Percentiles rank a stretch among this genome's conserved stretches.
Conservation (phyloP, 2,329 filamentous ascomycete species). For the Gremmenia infestans region DNA sequence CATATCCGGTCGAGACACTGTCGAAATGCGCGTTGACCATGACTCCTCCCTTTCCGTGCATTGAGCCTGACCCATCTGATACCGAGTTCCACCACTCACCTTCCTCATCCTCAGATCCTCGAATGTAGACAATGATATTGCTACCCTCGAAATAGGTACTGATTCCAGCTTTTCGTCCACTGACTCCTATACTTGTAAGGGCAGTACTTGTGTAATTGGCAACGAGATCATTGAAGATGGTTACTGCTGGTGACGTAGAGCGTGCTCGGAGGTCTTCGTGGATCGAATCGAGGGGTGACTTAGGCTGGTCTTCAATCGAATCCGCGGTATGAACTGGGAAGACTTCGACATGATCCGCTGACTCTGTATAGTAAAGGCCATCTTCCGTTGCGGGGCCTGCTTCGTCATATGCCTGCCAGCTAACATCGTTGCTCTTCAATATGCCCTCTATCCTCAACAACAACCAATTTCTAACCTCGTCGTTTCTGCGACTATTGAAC, state of each 20-base stretch:
- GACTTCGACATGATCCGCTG: not conserved
- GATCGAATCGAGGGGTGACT: not conserved
- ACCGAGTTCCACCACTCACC: constrained; percentile 66
- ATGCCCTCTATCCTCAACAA: constrained; percentile 67
- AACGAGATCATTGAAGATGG: constrained; percentile 72
- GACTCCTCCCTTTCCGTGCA: constrained; percentile 65
- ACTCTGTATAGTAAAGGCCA: not conserved
- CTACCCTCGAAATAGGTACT: constrained; percentile 85
- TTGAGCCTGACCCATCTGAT: constrained; percentile 36
- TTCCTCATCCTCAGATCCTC: constrained; percentile 68
- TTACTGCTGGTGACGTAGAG: constrained; percentile 39
- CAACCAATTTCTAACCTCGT: constrained; percentile 72
- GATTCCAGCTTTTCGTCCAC: constrained; percentile 30
- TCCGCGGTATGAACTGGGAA: not conserved
- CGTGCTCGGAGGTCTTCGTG: constrained; percentile 15
- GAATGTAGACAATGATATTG: constrained; percentile 89
- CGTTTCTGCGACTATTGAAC: constrained; percentile 82
- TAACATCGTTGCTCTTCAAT: constrained; percentile 53
- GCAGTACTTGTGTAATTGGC: constrained; percentile 73
- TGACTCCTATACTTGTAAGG: constrained; percentile 34
- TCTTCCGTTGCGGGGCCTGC: not conserved
- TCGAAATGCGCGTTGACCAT: constrained; percentile 91
- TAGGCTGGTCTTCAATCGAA: not conserved
- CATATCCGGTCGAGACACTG: constrained; percentile 84
- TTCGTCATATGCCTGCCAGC: constrained; percentile 39